A percentile compares a stretch with the other conserved stretches of the same genome.
Evolutionary conservation across 208 protist species (phyloP).

Genomic region (Leishmania mexicana): DNA sequence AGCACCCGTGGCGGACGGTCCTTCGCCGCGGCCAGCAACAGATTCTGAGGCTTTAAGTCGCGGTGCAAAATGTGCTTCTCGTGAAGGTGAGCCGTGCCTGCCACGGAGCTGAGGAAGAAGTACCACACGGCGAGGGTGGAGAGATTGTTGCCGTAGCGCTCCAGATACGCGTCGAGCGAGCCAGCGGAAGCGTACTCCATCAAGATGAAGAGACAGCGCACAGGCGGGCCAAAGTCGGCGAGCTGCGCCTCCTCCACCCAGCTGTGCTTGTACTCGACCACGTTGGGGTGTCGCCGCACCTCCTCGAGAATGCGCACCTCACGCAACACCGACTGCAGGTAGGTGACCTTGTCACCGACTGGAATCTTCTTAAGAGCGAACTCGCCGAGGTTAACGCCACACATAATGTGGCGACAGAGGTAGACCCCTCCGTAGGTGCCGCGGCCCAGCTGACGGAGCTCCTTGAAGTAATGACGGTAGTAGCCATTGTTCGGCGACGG

Average conservation of each 20-base stretch:
- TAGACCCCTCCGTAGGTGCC: constrained; percentile 90
- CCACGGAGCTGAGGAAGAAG: constrained; percentile 85
- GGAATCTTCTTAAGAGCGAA: constrained; percentile 94
- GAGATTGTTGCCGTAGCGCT: constrained; percentile 64
- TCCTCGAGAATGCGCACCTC: constrained; percentile 89
- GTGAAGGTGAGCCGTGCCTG: constrained; percentile 81
- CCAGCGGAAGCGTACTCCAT: constrained; percentile 91
- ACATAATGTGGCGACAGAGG: constrained; percentile 86
- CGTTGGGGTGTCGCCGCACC: constrained; percentile 85
- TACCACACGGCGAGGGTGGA: constrained; percentile 89
- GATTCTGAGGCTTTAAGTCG: constrained; percentile 90
- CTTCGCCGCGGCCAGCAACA: constrained; percentile 62
- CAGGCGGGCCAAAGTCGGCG: constrained; percentile 89
- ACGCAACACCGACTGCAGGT: constrained; percentile 77
- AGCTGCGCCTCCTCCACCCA: constrained; percentile 86
- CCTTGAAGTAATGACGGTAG: constrained; percentile 84
- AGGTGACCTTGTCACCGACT: constrained; percentile 79
- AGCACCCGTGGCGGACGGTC: constrained; percentile 74
- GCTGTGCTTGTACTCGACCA: constrained; percentile 92
- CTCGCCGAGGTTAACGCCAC: constrained; percentile 73
- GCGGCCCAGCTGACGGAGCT: constrained; percentile 82
- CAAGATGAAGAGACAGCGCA: constrained; percentile 89
- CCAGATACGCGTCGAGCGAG: constrained; percentile 83
- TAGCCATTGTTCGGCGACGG: constrained; percentile 52
- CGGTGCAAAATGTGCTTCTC: constrained; percentile 87